Evolutionary conservation across 805 yeast species (phyloP).

Genomic region (Cyberlindnera maclurae): DNA sequence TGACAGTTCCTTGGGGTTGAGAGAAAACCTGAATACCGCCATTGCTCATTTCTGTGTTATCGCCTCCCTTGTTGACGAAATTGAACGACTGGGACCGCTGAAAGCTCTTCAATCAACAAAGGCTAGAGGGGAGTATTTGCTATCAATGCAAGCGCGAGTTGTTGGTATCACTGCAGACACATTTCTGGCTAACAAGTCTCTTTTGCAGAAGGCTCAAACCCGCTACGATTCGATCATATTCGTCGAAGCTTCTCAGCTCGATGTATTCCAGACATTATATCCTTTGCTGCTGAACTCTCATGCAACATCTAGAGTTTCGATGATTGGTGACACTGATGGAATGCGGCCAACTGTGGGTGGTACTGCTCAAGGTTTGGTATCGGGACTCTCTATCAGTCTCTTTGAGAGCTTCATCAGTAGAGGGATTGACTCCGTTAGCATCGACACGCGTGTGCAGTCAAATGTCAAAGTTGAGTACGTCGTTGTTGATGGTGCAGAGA

Average conservation of each 20-base stretch:
- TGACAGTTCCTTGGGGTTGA: not conserved
- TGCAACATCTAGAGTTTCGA: conserved; percentile 20
- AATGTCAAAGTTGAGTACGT: conserved; percentile 24
- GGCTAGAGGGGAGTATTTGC: conserved; percentile 17
- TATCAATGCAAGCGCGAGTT: conserved; percentile 24
- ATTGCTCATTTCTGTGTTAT: conserved; percentile 13
- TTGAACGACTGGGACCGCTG: conserved; percentile 24
- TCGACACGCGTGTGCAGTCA: not conserved
- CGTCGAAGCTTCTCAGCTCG: conserved; percentile 9
- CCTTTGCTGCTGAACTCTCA: conserved; percentile 19
- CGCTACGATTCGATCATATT: conserved; percentile 4
- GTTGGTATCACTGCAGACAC: conserved; percentile 23
- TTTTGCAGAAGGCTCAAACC: conserved; percentile 7
- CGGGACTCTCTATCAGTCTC: conserved; percentile 19
- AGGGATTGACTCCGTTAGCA: conserved; percentile 8
- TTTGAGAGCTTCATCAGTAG: conserved; percentile 21
- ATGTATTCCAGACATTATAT: conserved; percentile 26
- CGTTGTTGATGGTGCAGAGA: conserved; percentile 27
- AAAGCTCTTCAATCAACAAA: conserved; percentile 13
- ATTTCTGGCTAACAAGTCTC: conserved; percentile 9
- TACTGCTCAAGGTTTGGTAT: conserved; percentile 6
- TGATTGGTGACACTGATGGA: conserved; percentile 30
- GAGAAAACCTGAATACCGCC: not conserved
- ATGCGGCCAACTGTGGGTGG: conserved; percentile 19
- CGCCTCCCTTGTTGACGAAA: conserved; percentile 18